Percentiles rank a stretch among this genome's conserved stretches.
Conservation (phyloP, 768 basidiomycete genomes). For the Pleurotus ostreatus region DNA sequence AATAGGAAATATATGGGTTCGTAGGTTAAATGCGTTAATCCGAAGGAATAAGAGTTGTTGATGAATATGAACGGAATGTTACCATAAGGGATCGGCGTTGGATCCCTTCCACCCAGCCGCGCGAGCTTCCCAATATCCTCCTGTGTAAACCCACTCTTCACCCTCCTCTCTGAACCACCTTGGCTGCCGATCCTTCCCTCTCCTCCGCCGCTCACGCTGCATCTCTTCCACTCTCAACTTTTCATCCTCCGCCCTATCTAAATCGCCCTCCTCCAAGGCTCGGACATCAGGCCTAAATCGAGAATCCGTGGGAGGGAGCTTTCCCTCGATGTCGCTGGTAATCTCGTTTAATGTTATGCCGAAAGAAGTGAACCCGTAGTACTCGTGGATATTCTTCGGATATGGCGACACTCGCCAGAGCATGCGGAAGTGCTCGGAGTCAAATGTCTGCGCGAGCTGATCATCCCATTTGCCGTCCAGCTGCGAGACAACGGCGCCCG, state of each 20-base stretch:
- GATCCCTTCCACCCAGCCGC: conserved; percentile 57
- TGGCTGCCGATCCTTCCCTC: conserved; percentile 55
- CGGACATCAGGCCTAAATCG: conserved; percentile 78
- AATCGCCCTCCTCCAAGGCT: conserved; percentile 73
- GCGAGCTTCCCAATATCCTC: conserved; percentile 83
- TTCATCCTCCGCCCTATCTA: conserved; percentile 67
- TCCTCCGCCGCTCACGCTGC: conserved; percentile 68
- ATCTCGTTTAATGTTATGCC: conserved; percentile 81
- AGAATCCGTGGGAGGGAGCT: conserved; percentile 78
- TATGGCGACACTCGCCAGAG: conserved; percentile 78
- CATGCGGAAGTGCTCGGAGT: conserved; percentile 63
- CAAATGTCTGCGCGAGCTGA: conserved; percentile 64
- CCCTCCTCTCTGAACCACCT: conserved; percentile 72
- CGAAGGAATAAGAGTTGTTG: conserved; percentile 1
- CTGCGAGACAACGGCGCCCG: conserved; percentile 51
- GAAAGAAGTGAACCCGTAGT: conserved; percentile 82
- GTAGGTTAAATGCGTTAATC: conserved; percentile 1
- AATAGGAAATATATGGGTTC: not conserved
- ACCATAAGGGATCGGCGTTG: conserved; percentile 58
- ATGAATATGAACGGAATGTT: conserved; percentile 19
- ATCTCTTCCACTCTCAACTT: conserved; percentile 71
- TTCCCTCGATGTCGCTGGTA: conserved; percentile 56
- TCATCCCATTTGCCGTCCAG: conserved; percentile 94
- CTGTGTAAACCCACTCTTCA: conserved; percentile 72
- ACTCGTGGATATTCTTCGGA: conserved; percentile 64